phyloP scores from a whole-genome alignment of 2,329 filamentous ascomycete genomes.

The Cercospora berteroae region DNA sequence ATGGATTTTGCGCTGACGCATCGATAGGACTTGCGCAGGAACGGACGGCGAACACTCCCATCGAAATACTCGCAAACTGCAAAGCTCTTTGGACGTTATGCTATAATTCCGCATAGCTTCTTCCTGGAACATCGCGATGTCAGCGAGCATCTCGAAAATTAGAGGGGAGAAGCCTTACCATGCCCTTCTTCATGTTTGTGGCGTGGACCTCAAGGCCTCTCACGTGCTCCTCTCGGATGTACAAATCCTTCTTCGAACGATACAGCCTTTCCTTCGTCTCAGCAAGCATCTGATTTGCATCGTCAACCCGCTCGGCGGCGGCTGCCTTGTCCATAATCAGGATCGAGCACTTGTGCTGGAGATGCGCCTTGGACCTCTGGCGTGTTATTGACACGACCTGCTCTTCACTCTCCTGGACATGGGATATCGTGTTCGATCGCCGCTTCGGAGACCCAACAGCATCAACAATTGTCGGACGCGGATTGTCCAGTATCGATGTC shows the following conservation, averaged over 20 bases:
- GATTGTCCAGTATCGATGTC: not conserved
- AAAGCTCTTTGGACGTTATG: conserved; percentile 9
- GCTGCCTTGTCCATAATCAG: conserved; percentile 2
- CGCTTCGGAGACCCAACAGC: not conserved
- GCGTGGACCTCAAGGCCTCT: conserved; percentile 3
- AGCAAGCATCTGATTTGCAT: conserved; percentile 6
- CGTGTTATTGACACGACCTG: not conserved
- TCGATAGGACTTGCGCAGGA: conserved; percentile 8
- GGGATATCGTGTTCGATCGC: not conserved
- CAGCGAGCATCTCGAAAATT: not conserved
- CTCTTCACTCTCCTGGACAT: not conserved
- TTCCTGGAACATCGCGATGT: not conserved
- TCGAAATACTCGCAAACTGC: not conserved
- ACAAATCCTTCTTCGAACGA: conserved; percentile 7
- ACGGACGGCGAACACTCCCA: conserved; percentile 2
- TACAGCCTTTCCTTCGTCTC: conserved; percentile 9
- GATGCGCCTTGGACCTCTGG: not conserved
- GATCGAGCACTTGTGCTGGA: conserved; percentile 8
- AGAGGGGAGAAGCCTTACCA: not conserved
- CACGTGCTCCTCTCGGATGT: conserved; percentile 5
- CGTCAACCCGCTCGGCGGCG: not conserved
- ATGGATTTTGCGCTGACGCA: conserved; percentile 11
- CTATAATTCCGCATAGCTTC: conserved; percentile 10
- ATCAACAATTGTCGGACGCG: not conserved
- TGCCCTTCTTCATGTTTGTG: conserved; percentile 11